Evolutionary conservation across 345 rosid species (phyloP), one percentile per base, ranked within the genome.

Genomic region (Hibiscus trionum): DNA sequence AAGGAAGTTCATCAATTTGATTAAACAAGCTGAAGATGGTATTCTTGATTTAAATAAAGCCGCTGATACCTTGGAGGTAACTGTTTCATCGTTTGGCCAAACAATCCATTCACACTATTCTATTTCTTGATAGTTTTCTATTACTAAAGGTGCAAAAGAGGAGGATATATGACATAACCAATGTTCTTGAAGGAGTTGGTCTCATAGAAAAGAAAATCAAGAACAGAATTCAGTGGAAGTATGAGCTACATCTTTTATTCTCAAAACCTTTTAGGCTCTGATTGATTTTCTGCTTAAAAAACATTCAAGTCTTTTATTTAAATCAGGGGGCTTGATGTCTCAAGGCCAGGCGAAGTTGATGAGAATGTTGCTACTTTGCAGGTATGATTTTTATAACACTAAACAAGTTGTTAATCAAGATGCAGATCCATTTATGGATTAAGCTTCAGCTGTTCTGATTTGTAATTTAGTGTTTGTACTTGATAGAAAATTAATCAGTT

Each of bases 211-310:
- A 95, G 90, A 92, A 90, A 77, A 89, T 90, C 75, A 95, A 95
- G 84, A 95, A 95, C 79, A 89, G 90, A 80, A 90, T 95, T 82
- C 97, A 92, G 80, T 95, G 98, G 98, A 95, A 92, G 99, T 95
- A 89, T 76, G 89, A 19, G 31, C 26, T 19, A 76, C 75, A 75
- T 49, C 27, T 77, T 74, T 17, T 62, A 5, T 50, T 72, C 68
- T 69, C 69, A 21, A 26, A 26, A 68, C 16, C 61, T 72, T 75
- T 69, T 50, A 71, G 15, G 47, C 53, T 21, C 16, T 21, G 17
- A 66, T 24, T 1, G 10, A 11, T 44, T 24, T 44, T 31, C 66
- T 63, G 61, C 62, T 66, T 69, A 66, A 24, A 74, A 73, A 52
- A 57, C 58, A 74, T 55, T 57, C 49, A 3, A 59, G 31, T 78